These are phyloP conservation scores for Betula pendula DNA, from an alignment of 306 rosid species.

Conservation along the genomic window DNA sequence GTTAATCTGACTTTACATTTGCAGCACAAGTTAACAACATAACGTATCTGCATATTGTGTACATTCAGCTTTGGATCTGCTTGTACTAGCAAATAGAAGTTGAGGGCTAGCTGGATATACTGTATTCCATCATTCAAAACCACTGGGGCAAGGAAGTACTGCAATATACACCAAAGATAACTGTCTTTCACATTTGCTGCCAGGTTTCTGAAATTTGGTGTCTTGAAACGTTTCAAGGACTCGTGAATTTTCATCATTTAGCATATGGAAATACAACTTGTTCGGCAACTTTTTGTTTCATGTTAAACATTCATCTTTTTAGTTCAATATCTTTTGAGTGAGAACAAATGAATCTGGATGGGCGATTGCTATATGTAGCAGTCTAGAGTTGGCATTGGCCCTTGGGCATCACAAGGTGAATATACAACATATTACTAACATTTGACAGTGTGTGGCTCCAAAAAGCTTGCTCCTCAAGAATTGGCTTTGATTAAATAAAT, in stretches of 20 bases:
- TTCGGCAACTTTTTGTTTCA: too few species aligned
- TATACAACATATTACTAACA: too few species aligned
- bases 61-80: constrained; percentile 1
- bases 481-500: too few species aligned
- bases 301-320: background rate
- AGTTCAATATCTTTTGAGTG: background rate
- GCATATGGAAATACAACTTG: too few species aligned
- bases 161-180: background rate
- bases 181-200: background rate
- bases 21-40: background rate
- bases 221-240: background rate
- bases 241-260: too few species aligned
- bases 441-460: too few species aligned
- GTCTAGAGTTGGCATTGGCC: too few species aligned
- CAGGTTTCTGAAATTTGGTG: constrained; percentile 6
- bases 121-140: background rate
- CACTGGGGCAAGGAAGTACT: background rate
- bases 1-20: background rate
- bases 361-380: too few species aligned
- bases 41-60: constrained; percentile 4
- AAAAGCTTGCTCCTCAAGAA: too few species aligned
- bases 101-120: background rate
- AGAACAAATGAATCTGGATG: background rate
- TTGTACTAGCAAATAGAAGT: too few species aligned
- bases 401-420: too few species aligned